These are phyloP conservation scores for Sindora glabra DNA, from an alignment of 306 rosid species.

Conservation along the genomic window DNA sequence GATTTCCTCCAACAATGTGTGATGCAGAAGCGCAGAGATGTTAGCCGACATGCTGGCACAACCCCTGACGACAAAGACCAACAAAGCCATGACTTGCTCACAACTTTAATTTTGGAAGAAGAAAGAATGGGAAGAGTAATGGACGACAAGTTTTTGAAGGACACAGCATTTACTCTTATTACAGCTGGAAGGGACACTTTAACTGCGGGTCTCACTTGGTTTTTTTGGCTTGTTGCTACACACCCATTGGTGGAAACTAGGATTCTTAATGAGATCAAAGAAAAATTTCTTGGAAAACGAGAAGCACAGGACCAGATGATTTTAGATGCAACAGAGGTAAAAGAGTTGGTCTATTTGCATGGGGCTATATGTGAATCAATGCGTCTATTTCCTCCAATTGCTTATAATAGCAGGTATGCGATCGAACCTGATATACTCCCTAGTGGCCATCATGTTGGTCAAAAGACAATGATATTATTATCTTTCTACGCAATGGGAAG, in stretches of 20 bases:
- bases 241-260: constrained; percentile 7
- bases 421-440: constrained; percentile 13
- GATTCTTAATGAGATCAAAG: constrained; percentile 18
- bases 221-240: constrained; percentile 15
- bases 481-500: constrained; percentile 27
- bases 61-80: background rate
- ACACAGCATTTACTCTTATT: background rate
- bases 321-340: background rate
- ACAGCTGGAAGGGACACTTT: constrained; percentile 15
- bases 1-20: background rate
- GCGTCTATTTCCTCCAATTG: constrained; percentile 20
- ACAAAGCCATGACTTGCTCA: constrained; percentile 4
- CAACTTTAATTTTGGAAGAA: constrained; percentile 3
- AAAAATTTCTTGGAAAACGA: background rate
- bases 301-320: background rate
- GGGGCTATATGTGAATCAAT: constrained; percentile 20
- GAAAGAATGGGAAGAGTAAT: background rate
- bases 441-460: constrained; percentile 19
- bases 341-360: constrained; percentile 18
- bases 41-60: background rate
- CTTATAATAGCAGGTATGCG: constrained; percentile 9
- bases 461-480: background rate
- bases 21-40: no score
- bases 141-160: constrained; percentile 16
- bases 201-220: constrained; percentile 13